Percentiles rank a stretch among this genome's conserved stretches.
Conservation (phyloP, 2,329 filamentous ascomycete genomes). For the Diaporthe vexans region DNA sequence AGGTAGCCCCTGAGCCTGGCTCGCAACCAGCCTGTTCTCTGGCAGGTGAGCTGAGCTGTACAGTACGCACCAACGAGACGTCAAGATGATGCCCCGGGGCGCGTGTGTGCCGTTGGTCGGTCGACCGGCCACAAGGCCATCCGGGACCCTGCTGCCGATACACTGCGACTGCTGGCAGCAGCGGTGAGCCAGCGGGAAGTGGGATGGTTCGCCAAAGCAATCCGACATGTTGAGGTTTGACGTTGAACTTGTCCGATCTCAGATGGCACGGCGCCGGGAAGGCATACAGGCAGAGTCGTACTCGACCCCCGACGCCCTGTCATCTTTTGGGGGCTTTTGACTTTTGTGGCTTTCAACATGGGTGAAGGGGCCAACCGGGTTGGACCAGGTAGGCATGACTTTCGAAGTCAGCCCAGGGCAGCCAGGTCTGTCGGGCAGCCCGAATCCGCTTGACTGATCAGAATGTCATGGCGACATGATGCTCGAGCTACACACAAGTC, state of each 20-base stretch:
- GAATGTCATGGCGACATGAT: background rate
- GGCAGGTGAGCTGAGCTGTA: background rate
- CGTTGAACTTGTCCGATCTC: conserved; percentile 31
- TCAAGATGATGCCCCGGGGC: conserved; percentile 12
- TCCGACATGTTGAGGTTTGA: conserved; percentile 20
- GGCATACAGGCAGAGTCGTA: conserved; percentile 18
- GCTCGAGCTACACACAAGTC: background rate
- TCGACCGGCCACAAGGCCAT: background rate
- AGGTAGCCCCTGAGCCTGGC: conserved; percentile 6
- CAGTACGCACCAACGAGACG: background rate
- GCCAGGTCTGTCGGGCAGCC: conserved; percentile 15
- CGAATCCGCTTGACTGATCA: conserved; percentile 7
- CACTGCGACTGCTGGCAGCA: background rate
- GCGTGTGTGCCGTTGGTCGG: conserved; percentile 1
- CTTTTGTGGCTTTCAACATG: background rate
- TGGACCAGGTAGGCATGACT: conserved; percentile 23
- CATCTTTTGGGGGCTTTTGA: conserved; percentile 10
- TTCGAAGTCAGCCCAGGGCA: background rate
- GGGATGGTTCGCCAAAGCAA: conserved; percentile 12
- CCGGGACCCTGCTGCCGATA: conserved; percentile 14
- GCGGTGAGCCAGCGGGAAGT: conserved; percentile 13
- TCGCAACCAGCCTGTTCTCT: background rate
- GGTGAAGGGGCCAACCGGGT: background rate
- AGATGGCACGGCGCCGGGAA: background rate
- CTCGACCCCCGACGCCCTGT: conserved; percentile 32